phyloP scores from a whole-genome alignment of 768 basidiomycete genomes.

The Tricholoma matsutake region DNA sequence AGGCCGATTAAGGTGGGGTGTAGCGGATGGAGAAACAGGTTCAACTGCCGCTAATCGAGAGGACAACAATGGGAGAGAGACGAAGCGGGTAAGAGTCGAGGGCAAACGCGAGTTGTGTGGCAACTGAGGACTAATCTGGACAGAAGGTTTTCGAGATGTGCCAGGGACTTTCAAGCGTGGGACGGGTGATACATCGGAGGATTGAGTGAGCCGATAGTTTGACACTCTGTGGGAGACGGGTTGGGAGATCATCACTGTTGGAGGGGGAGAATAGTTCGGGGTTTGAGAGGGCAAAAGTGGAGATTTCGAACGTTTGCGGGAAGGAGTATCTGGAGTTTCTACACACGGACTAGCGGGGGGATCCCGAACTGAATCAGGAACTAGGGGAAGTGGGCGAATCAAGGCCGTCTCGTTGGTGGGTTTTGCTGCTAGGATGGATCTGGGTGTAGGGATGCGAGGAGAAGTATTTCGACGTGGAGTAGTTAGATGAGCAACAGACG shows the following conservation, averaged over 20 bases:
- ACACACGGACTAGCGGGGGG: neutral
- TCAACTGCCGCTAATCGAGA: neutral
- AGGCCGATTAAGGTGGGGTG: neutral
- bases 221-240: neutral
- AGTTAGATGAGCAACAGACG: conserved; percentile 4
- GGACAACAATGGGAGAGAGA: neutral
- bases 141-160: neutral
- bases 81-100: conserved; percentile 4
- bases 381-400: conserved; percentile 15
- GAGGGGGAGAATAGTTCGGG: neutral
- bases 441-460: neutral
- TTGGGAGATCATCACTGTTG: neutral
- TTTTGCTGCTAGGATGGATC: neutral
- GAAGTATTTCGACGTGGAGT: conserved; percentile 3
- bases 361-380: conserved; percentile 7
- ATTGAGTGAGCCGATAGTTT: neutral
- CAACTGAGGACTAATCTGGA: neutral
- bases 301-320: neutral
- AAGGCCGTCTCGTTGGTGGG: conserved; percentile 3
- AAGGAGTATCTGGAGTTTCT: neutral
- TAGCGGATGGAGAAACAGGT: neutral
- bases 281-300: neutral
- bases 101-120: neutral
- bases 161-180: neutral
- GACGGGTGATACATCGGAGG: neutral